Base-by-base conservation (phyloP, 305 asterid species). In the Fraxinus latifolia region DNA sequence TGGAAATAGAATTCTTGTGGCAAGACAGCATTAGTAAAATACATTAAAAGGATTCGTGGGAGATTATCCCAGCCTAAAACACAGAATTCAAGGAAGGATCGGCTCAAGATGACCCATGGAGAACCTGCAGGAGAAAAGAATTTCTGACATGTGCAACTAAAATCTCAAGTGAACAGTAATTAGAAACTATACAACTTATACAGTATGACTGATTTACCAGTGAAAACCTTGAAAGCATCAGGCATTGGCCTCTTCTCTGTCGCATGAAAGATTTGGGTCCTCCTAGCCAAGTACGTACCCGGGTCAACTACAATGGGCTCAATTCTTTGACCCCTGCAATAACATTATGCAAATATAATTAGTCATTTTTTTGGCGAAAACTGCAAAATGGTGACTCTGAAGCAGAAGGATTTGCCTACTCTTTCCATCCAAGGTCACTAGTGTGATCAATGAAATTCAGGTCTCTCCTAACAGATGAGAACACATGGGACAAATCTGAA, bases 371-470 rank as follows among this genome's bases (percentile, higher is more conserved):
- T 9, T 25, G 27, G 62, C 31, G 29, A 39, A 34, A 74, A 19
- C 7, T 55, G 79, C 12, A 80, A 5, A 36, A 50, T 58, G 82
- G 74, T 27, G 73, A 80, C 55, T 39, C 81, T 23, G 82, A 83
- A 80, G 88, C 29, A 78, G 88, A 82, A 87, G 84, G 83, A 82
- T 91, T 90, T 87, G 94, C 98, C 84, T 91, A 96, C 99, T 89
- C 97, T 96, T 96, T 96, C 97, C 97, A 96, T 89, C 99, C 98
- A 74, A 96, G 97, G 82, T 96, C 97, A 88, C 98, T 91, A 29
- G 97, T 86, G 90, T 96, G 99, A 80, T 96, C 98, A 27, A 96
- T 89, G 88, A 96, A 96, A 90, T 95, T 96, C 85, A 93, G 86
- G 85, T 93, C 98, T 90, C 99, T 89, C 81, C 89, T 88, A 84